These are phyloP conservation scores for Apophysomyces variabilis DNA, from an alignment of 371 early-diverging fungal species.

Conservation along the genomic window DNA sequence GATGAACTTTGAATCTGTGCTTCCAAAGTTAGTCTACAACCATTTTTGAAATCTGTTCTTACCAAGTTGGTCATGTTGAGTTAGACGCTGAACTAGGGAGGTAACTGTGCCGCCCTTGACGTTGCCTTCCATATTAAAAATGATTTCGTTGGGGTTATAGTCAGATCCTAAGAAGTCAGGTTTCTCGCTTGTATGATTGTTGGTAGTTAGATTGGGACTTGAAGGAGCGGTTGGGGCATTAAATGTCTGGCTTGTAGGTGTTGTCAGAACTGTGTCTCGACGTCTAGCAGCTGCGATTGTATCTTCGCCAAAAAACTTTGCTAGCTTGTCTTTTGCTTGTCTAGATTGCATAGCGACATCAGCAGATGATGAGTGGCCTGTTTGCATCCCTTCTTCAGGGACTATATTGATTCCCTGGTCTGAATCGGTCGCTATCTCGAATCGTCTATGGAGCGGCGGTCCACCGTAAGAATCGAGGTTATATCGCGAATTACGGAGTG, in stretches of 20 bases:
- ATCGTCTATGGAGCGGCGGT: neutral
- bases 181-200: constrained; percentile 13
- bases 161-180: constrained; percentile 78
- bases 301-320: constrained; percentile 75
- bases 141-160: constrained; percentile 70
- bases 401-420: neutral
- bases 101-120: constrained; percentile 89
- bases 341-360: constrained; percentile 13
- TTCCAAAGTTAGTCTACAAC: neutral
- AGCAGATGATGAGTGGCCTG: neutral
- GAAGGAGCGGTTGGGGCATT: constrained; percentile 11
- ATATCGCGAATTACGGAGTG: neutral
- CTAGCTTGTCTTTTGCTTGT: constrained; percentile 49
- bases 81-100: constrained; percentile 86
- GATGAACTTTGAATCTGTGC: constrained; percentile 74
- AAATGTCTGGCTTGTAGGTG: constrained; percentile 11
- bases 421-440: neutral
- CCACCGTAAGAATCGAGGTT: neutral
- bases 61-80: constrained; percentile 83
- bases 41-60: constrained; percentile 8
- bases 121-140: constrained; percentile 84
- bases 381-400: neutral
- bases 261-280: constrained; percentile 33
- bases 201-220: neutral
- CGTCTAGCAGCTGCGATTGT: constrained; percentile 40